These are phyloP conservation scores for Erysimum cheiri DNA, from an alignment of 441 rosid genomes.

Conservation along the genomic window DNA sequence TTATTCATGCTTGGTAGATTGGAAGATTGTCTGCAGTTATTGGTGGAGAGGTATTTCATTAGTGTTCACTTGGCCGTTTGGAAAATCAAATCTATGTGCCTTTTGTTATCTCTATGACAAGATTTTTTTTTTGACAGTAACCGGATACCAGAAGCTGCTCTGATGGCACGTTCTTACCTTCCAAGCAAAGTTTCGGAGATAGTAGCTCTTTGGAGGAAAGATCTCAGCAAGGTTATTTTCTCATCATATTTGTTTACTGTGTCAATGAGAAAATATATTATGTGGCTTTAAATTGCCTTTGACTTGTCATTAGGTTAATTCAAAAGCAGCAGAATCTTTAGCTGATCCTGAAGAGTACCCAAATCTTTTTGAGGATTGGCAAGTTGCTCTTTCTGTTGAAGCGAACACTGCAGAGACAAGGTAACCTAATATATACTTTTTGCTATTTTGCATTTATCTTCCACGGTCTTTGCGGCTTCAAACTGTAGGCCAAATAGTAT, in stretches of 20 bases:
- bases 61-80: conserved; percentile 29
- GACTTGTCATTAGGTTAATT: conserved; percentile 68
- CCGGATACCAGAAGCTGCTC: conserved; percentile 99
- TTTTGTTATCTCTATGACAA: not conserved
- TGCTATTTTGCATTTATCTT: not conserved
- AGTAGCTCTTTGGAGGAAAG: conserved; percentile 95
- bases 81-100: not conserved
- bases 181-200: conserved; percentile 99
- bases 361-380: conserved; percentile 99
- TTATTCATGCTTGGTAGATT: conserved; percentile 89
- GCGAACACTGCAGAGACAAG: conserved; percentile 74
- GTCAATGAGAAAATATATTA: not conserved
- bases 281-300: conserved; percentile 16
- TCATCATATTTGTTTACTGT: not conserved
- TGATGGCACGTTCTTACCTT: conserved; percentile 97
- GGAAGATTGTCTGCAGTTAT: conserved; percentile 93
- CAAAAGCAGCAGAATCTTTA: conserved; percentile 97
- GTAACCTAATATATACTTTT: conserved; percentile 46
- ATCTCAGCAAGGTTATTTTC: conserved; percentile 79
- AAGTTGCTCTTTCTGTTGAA: conserved; percentile 88
- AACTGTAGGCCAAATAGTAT: conserved; percentile 6
- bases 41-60: conserved; percentile 80
- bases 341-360: conserved; percentile 98
- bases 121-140: not conserved
- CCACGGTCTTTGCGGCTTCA: conserved; percentile 6